Evolutionary conservation across 306 rosid species (phyloP).

Genomic region (Cucurbita ficifolia): DNA sequence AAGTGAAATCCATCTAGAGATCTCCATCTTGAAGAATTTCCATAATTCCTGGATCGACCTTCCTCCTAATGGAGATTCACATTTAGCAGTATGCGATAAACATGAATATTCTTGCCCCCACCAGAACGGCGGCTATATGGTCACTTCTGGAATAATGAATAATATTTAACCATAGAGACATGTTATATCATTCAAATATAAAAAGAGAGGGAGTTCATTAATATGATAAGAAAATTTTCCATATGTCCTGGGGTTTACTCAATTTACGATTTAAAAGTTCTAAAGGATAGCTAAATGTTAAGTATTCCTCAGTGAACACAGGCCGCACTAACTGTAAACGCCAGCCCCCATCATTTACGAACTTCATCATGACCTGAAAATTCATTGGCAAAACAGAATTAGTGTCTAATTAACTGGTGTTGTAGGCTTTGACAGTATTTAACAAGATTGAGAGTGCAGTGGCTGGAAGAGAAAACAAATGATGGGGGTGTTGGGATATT

Average conservation of each 20-base stretch:
- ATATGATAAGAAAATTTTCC: background rate
- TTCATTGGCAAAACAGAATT: background rate
- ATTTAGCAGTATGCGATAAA: background rate
- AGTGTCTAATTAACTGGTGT: background rate
- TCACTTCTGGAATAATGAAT: background rate
- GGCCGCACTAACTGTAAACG: background rate
- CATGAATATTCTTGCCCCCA: background rate
- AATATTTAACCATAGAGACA: background rate
- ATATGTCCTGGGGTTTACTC: background rate
- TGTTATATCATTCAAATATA: background rate
- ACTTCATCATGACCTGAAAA: background rate
- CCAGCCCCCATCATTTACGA: slow-evolving; percentile 2
- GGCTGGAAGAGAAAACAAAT: background rate
- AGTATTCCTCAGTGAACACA: slow-evolving; percentile 4
- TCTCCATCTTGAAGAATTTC: background rate
- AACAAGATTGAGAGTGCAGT: background rate
- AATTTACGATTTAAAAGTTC: background rate
- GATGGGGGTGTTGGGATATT: background rate
- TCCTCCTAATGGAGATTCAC: background rate
- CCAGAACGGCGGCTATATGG: no score
- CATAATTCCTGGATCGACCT: background rate
- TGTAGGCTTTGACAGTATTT: background rate
- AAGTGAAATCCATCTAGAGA: background rate
- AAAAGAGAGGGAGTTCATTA: background rate
- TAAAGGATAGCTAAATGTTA: background rate